A percentile compares a stretch with the other conserved stretches of the same genome.
phyloP scores from a whole-genome alignment of 2,329 filamentous ascomycete species.

The Amylocarpus encephaloides region DNA sequence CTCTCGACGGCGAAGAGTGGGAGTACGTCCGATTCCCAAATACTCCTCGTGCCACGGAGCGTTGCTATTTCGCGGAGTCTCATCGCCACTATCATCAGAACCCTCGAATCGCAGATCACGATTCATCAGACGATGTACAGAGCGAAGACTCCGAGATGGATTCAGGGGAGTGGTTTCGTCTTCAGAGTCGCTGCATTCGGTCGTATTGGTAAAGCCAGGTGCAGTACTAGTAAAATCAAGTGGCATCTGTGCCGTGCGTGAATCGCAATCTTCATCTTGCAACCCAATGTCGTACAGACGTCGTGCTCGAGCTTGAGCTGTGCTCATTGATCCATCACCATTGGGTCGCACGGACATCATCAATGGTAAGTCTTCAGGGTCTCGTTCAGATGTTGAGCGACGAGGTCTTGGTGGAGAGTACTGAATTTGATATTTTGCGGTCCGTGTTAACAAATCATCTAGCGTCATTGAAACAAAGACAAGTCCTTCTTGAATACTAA shows the following conservation, averaged over 20 bases:
- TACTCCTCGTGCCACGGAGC: constrained; percentile 21
- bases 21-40: constrained; percentile 8
- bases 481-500: constrained; percentile 81
- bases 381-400: constrained; percentile 23
- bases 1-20: constrained; percentile 21
- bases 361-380: constrained; percentile 29
- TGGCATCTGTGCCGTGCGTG: constrained; percentile 49
- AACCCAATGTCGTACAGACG: constrained; percentile 39
- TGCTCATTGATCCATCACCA: constrained; percentile 44
- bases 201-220: constrained; percentile 49
- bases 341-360: constrained; percentile 49
- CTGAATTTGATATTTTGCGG: constrained; percentile 68
- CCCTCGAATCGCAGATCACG: constrained; percentile 19
- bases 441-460: constrained; percentile 67
- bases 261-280: constrained; percentile 34
- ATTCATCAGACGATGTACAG: constrained; percentile 47
- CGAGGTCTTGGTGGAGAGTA: constrained; percentile 37
- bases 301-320: constrained; percentile 38
- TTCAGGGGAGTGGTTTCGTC: constrained; percentile 31
- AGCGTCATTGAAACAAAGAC: constrained; percentile 84
- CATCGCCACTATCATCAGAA: constrained; percentile 16
- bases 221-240: constrained; percentile 44
- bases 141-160: constrained; percentile 33
- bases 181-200: constrained; percentile 56
- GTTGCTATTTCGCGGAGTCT: constrained; percentile 7